Conservation (phyloP, 257 asterid genomes). For the Cruciata laevipes region DNA sequence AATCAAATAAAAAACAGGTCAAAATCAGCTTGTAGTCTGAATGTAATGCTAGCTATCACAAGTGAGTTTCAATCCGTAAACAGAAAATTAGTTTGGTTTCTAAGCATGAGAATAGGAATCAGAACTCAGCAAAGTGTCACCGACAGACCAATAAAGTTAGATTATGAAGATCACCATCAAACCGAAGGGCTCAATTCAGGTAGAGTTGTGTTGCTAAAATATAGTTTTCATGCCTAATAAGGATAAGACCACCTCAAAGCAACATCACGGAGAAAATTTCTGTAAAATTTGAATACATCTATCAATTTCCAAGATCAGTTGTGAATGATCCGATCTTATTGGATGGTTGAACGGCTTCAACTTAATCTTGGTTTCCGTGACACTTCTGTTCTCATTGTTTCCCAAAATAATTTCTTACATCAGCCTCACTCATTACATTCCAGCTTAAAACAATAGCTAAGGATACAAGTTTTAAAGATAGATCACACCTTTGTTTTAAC, state of each 20-base stretch:
- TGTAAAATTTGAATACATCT: too few species aligned
- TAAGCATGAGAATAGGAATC: not conserved
- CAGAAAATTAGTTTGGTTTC: too few species aligned
- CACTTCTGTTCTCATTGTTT: not conserved
- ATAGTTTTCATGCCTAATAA: not conserved
- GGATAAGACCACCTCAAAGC: not conserved
- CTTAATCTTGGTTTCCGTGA: not conserved
- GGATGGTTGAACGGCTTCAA: not conserved
- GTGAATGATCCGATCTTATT: not conserved
- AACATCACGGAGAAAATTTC: not conserved
- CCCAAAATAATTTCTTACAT: not conserved
- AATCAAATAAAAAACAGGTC: not conserved
- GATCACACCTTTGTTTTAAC: not conserved
- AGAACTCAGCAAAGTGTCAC: not conserved
- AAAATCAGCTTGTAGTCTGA: not conserved
- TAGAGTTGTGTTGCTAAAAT: not conserved
- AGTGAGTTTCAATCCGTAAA: not conserved
- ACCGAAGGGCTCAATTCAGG: not conserved
- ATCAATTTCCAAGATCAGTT: not conserved
- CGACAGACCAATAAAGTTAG: not conserved
- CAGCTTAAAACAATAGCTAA: not conserved
- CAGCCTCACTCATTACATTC: not conserved
- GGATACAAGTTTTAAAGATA: not conserved
- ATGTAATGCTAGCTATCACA: not conserved
- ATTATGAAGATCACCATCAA: not conserved